Conservation (phyloP, 2,329 filamentous ascomycete genomes). For the Pseudodiploospora longispora region DNA sequence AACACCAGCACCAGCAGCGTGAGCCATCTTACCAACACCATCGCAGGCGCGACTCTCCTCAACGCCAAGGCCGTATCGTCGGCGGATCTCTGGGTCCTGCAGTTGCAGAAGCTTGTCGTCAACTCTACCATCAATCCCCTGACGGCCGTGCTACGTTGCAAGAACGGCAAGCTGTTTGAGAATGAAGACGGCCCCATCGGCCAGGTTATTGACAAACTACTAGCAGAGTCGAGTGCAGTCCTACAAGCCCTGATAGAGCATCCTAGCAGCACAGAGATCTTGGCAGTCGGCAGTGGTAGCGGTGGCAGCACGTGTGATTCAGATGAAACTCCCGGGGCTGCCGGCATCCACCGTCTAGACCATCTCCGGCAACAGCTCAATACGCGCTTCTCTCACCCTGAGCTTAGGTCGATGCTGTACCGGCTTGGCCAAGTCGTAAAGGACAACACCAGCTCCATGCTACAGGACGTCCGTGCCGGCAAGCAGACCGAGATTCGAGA, state of each 20-base stretch:
- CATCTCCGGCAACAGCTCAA: constrained; percentile 3
- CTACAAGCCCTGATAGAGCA: constrained; percentile 60
- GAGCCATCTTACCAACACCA: constrained; percentile 32
- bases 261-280: constrained; percentile 34
- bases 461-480: constrained; percentile 47
- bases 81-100: constrained; percentile 46
- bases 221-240: constrained; percentile 69
- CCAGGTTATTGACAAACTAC: constrained; percentile 56
- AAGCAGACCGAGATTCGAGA: constrained; percentile 48
- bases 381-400: constrained; percentile 32
- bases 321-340: too few species aligned
- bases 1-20: constrained; percentile 6
- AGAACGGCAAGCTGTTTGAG: constrained; percentile 69
- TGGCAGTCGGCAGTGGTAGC: constrained; percentile 13
- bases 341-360: not conserved
- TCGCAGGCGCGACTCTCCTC: constrained; percentile 36
- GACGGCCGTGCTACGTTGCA: constrained; percentile 67
- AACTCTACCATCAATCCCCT: constrained; percentile 79
- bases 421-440: constrained; percentile 38
- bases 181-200: constrained; percentile 43
- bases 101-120: constrained; percentile 78
- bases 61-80: constrained; percentile 30
- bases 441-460: constrained; percentile 53
- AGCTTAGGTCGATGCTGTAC: constrained; percentile 38
- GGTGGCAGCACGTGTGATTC: too few species aligned